These are phyloP conservation scores for Camelina sativa DNA, from an alignment of 345 rosid genomes.

Conservation along the genomic window DNA sequence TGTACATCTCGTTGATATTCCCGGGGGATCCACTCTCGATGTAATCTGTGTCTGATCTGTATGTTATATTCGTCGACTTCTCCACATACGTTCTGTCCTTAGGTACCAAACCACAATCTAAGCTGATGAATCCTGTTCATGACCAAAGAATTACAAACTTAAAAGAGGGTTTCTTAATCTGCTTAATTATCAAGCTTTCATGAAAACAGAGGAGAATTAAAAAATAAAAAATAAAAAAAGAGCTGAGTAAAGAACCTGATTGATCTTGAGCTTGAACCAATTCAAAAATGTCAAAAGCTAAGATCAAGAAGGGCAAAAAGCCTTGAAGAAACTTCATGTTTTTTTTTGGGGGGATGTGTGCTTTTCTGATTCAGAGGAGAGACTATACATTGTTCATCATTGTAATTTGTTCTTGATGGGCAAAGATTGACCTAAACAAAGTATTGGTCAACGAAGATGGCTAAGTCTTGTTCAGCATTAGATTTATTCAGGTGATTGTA, in stretches of 20 bases:
- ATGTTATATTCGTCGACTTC: conserved; percentile 33
- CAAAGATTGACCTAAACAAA: conserved; percentile 11
- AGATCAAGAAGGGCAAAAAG: conserved; percentile 19
- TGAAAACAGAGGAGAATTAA: background rate
- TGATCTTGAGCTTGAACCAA: conserved; percentile 40
- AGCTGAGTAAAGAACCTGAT: conserved; percentile 34
- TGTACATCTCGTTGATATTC: conserved; percentile 22
- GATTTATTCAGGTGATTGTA: conserved; percentile 32
- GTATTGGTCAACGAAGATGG: conserved; percentile 32
- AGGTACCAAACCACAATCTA: conserved; percentile 42
- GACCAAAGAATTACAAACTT: background rate
- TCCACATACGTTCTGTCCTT: conserved; percentile 1
- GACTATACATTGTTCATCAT: conserved; percentile 6
- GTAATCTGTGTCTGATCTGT: conserved; percentile 34
- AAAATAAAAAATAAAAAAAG: background rate
- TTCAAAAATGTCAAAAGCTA: conserved; percentile 13
- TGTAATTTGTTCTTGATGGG: conserved; percentile 6
- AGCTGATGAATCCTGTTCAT: conserved; percentile 43
- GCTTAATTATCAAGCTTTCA: background rate
- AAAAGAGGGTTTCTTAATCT: background rate
- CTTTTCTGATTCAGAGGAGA: conserved; percentile 5
- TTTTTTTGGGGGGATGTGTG: background rate
- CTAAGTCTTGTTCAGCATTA: conserved; percentile 27
- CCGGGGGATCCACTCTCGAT: conserved; percentile 5
- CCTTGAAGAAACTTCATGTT: conserved; percentile 19